A percentile compares a stretch with the other conserved stretches of the same genome.
phyloP scores from a whole-genome alignment of 2,329 filamentous ascomycete genomes.

The Teratosphaeria pseudoeucalypti region DNA sequence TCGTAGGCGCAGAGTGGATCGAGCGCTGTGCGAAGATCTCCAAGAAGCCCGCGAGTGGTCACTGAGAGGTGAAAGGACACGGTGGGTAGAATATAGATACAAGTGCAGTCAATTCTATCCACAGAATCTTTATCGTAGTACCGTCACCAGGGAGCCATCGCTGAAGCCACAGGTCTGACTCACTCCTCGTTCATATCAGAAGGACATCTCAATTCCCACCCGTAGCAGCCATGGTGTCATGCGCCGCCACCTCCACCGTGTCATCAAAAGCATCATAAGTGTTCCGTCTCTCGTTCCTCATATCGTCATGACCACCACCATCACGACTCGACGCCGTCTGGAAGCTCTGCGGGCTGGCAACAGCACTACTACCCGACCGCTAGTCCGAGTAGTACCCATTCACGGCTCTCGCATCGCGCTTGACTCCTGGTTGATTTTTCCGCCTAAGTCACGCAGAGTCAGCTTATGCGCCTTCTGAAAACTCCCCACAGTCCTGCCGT shows the following conservation, averaged over 20 bases:
- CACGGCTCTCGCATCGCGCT: background rate
- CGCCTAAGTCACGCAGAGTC: background rate
- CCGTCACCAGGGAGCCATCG: background rate
- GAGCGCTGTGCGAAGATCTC: conserved; percentile 40
- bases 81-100: background rate
- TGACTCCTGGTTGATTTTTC: background rate
- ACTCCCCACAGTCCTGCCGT: background rate
- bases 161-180: too few species aligned
- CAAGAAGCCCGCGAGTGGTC: conserved; percentile 35
- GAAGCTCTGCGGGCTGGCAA: background rate
- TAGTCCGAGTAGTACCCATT: conserved; percentile 2
- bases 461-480: background rate
- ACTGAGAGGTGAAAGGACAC: conserved; percentile 20
- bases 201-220: background rate
- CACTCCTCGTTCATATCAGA: background rate
- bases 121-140: background rate
- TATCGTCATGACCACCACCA: background rate
- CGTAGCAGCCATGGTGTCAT: background rate
- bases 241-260: background rate
- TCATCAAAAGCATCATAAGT: background rate
- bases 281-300: background rate
- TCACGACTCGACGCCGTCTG: background rate
- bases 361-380: background rate
- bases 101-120: background rate
- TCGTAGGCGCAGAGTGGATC: conserved; percentile 41